phyloP scores from a whole-genome alignment of 306 rosid species.

The Erythrophleum fordii region DNA sequence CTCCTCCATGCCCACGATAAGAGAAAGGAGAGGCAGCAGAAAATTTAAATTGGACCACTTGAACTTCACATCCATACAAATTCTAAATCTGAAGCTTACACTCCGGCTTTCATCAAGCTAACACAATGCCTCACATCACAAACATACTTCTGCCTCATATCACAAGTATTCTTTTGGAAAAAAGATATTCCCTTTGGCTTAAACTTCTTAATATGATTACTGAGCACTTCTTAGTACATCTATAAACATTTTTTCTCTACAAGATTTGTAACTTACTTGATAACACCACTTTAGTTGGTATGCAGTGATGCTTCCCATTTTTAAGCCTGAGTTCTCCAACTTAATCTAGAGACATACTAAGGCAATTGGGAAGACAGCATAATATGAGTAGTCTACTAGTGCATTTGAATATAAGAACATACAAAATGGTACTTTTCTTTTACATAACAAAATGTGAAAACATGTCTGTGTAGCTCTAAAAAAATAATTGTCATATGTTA shows the following conservation, averaged over 20 bases:
- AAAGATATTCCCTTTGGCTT: slow-evolving; percentile 28
- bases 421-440: neutral
- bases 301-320: neutral
- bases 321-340: neutral
- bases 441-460: slow-evolving; percentile 1
- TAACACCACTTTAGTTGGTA: neutral
- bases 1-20: slow-evolving; percentile 17
- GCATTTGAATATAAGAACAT: neutral
- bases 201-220: slow-evolving; percentile 24
- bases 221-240: slow-evolving; percentile 14
- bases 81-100: slow-evolving; percentile 8
- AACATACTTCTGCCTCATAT: neutral
- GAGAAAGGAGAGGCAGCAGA: neutral
- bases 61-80: neutral
- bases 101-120: slow-evolving; percentile 11
- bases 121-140: slow-evolving; percentile 11
- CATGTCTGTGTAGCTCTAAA: slow-evolving; percentile 4
- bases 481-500: slow-evolving; percentile 26
- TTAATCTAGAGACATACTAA: neutral
- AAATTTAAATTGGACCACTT: neutral
- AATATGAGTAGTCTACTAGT: neutral
- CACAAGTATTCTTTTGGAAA: neutral
- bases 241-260: neutral
- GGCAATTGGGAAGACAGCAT: neutral
- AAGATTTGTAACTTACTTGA: neutral